Percentiles rank a stretch among this genome's conserved stretches.
Conservation (phyloP, 345 rosid species). For the Hibiscus mutabilis region DNA sequence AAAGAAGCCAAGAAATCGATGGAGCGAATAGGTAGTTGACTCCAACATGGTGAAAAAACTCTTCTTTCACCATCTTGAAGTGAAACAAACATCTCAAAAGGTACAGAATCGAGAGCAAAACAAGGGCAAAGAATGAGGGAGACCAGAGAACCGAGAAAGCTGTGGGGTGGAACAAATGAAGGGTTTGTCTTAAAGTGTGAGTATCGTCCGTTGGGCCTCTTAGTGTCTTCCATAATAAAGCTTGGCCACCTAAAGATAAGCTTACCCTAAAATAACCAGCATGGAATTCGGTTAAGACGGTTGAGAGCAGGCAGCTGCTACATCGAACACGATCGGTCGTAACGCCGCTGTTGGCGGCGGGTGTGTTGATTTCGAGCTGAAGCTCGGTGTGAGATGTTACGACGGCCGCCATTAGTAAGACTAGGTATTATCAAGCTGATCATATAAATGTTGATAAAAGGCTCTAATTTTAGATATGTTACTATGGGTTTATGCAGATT, state of each 20-base stretch:
- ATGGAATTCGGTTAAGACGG: slow-evolving; percentile 22
- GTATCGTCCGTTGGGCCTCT: slow-evolving; percentile 8
- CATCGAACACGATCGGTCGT: neutral
- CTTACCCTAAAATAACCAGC: slow-evolving; percentile 41
- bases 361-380: neutral
- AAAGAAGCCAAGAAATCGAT: slow-evolving; percentile 34
- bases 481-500: neutral
- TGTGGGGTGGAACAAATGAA: slow-evolving; percentile 16
- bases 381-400: neutral
- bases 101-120: slow-evolving; percentile 28
- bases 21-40: slow-evolving; percentile 40
- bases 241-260: slow-evolving; percentile 34
- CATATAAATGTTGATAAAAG: neutral
- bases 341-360: neutral
- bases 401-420: slow-evolving; percentile 1
- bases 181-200: neutral
- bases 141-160: slow-evolving; percentile 25
- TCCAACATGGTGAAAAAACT: slow-evolving; percentile 36
- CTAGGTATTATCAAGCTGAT: neutral
- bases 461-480: too few species aligned
- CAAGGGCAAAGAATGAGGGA: slow-evolving; percentile 20
- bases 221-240: slow-evolving; percentile 31
- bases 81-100: slow-evolving; percentile 26
- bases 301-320: neutral
- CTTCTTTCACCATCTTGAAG: slow-evolving; percentile 31